Base-by-base conservation (phyloP, 768 basidiomycete genomes). In the Trametes punicea region DNA sequence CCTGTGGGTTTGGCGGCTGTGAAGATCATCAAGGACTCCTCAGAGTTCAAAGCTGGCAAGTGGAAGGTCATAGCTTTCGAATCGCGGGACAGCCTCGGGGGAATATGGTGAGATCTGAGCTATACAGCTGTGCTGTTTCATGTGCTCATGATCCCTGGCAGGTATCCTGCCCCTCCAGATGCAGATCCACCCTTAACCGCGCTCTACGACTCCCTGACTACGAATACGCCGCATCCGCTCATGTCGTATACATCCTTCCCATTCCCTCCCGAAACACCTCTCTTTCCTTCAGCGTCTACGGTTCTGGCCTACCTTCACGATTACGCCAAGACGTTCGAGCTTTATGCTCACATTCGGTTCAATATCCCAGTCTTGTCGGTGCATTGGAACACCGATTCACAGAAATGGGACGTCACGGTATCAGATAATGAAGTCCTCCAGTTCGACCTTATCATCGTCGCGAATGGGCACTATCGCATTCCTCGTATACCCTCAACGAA, bases 141-240 rank as follows among this genome's bases (percentile, higher is more conserved):
- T 10, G 13, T 36, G n/a, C 34, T 36, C 5, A 36, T 36, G 34
- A 5, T 8, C 15, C 13, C 25, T 26, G 11, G 42, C 42, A 75
- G 86, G 88, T 65, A 80, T 23, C 83, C 87, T 26, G 79, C 82
- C 10, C 71, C 75, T 36, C 76, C 80, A 4, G 66, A 69, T 15
- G 74, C 72, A 15, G 70, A 81, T 29, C 81, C 81, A 4, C 87
- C 88, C 1, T 65, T 78, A 29, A 86, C 88, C 0, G 82, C 91
- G 2, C 64, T 90, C 7, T 93, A 93, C 65, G 86, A 92, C 62
- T 85, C 86, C 0, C 73, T 93, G n/a, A 86, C 85, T 15, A 85
- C 90, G 0, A 93, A 93, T 64, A 67, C 93, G 3, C 88, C 91
- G 0, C 87, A 92, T 62, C 86, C 86, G 1, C 55, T 85, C 44